Percentiles rank a stretch among this genome's conserved stretches.
Evolutionary conservation across 2,329 filamentous ascomycete species (phyloP).

Genomic region (Calonectria fujianensis): DNA sequence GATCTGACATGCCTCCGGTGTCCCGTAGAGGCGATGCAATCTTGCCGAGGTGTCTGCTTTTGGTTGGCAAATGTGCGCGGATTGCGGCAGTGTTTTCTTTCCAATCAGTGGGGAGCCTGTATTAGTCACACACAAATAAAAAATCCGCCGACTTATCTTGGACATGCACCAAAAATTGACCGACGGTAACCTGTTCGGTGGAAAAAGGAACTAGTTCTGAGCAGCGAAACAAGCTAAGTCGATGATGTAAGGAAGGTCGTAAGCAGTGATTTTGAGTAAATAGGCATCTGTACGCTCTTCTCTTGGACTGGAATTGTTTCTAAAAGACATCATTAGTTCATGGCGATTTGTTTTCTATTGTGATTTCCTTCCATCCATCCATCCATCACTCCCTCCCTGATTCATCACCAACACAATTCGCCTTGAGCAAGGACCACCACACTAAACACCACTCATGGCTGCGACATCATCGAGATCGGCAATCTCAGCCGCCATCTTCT

Average conservation of each 20-base stretch:
- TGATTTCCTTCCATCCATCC: neutral
- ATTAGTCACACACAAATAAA: conserved; percentile 18
- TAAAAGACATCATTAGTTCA: conserved; percentile 4
- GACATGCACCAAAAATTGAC: conserved; percentile 8
- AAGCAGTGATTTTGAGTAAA: conserved; percentile 14
- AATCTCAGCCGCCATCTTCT: conserved; percentile 45
- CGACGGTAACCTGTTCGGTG: conserved; percentile 9
- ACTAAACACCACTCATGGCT: conserved; percentile 24
- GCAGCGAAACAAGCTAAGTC: conserved; percentile 2
- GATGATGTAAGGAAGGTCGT: conserved; percentile 24
- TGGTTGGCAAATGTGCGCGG: neutral
- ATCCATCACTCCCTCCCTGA: neutral
- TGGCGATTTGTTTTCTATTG: conserved; percentile 13
- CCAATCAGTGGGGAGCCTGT: neutral
- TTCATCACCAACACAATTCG: neutral
- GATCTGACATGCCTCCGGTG: conserved; percentile 19
- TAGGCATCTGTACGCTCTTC: conserved; percentile 22
- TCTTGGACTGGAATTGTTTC: too few relatives aligned
- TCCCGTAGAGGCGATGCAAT: neutral
- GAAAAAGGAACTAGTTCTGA: conserved; percentile 6
- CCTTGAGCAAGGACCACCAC: neutral
- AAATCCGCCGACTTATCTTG: conserved; percentile 23
- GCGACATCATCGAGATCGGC: conserved; percentile 27
- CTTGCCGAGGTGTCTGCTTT: conserved; percentile 1
- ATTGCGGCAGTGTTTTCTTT: conserved; percentile 6